Evolutionary conservation across 352 stramenopile species (phyloP), one percentile per base, ranked within the genome.

Genomic region (Pythium inflatum): DNA sequence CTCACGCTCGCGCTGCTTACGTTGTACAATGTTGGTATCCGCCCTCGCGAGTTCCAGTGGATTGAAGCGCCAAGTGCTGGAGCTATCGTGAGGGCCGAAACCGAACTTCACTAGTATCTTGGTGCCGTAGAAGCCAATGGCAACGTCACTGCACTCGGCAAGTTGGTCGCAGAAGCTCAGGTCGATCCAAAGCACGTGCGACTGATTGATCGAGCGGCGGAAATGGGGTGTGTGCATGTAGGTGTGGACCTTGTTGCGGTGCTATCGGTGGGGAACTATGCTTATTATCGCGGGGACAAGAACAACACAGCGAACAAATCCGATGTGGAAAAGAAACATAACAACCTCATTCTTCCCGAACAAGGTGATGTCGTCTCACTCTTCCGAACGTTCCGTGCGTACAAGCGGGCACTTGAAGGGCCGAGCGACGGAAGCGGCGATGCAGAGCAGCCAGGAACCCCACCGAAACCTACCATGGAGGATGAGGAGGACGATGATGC

Each of bases 361-460:
- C 40, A 71, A 24, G 71, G 71, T 28, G 71, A 77, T 31, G 27
- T 77, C 9, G 65, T 77, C 8, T 73, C 70, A 9, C 25, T 77
- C 25, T 72, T 68, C 53, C 70, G 70, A 5, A 62, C 65, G 13
- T 73, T 66, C 20, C 33, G 53, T 27, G 53, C 31, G 13, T 77
- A 58, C 34, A 66, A 66, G n/a, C 24, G 18, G 7, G 55, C 58
- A 13, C 61, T 77, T 2, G 64, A 73, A 59, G 61, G 64, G 7
- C 5, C 5, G 4, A 62, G 16, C 45, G 25, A 48, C 7, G 51
- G 31, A 18, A 14, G 6, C 8, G 18, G 11, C 6, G 46, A 46
- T 12, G 22, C 1, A 22, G 62, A 57, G 2, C 38, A 61, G 4
- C 30, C 61, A 11, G 31, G 34, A 18, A 55, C 64, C n/a, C 54